phyloP scores from a whole-genome alignment of 805 yeast genomes.

The Blastobotrys muscicola region DNA sequence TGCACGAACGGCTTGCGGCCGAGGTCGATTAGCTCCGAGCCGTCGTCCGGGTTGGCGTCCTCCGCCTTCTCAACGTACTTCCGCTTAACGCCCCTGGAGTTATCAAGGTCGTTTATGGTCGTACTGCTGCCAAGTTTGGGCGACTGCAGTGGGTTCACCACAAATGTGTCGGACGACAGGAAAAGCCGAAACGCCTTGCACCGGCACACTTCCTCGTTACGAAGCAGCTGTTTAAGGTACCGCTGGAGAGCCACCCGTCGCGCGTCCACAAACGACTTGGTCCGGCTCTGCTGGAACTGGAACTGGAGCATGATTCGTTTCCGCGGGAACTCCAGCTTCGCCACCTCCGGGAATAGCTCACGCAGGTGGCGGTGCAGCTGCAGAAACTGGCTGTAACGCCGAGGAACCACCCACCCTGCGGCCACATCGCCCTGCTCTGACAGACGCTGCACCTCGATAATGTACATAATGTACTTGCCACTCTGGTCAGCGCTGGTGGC shows the following conservation, averaged over 20 bases:
- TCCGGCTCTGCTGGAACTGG: slow-evolving; percentile 33
- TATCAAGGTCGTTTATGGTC: not conserved
- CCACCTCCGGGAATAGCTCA: slow-evolving; percentile 41
- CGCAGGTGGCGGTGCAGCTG: slow-evolving; percentile 58
- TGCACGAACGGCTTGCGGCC: slow-evolving; percentile 51
- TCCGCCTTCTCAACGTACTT: not conserved
- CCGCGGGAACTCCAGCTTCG: slow-evolving; percentile 41
- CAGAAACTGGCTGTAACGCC: slow-evolving; percentile 79
- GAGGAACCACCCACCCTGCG: slow-evolving; percentile 85
- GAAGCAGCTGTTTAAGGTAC: slow-evolving; percentile 50
- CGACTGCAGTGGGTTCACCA: slow-evolving; percentile 16
- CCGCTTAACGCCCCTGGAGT: not conserved
- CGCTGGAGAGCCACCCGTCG: slow-evolving; percentile 52
- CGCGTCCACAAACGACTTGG: slow-evolving; percentile 47
- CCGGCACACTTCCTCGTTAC: slow-evolving; percentile 61
- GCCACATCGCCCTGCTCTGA: slow-evolving; percentile 35
- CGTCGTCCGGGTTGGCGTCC: not conserved
- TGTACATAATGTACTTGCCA: slow-evolving; percentile 59
- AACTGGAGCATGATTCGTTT: slow-evolving; percentile 59
- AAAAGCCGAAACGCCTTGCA: slow-evolving; percentile 66
- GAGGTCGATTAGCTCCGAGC: slow-evolving; percentile 5
- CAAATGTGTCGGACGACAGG: slow-evolving; percentile 61
- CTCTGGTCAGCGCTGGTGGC: slow-evolving; percentile 43
- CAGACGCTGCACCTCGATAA: slow-evolving; percentile 62
- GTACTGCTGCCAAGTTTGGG: not conserved